These are phyloP conservation scores for Laetiporus sulphureus DNA, from an alignment of 1,284 basidiomycete genomes.

Conservation along the genomic window DNA sequence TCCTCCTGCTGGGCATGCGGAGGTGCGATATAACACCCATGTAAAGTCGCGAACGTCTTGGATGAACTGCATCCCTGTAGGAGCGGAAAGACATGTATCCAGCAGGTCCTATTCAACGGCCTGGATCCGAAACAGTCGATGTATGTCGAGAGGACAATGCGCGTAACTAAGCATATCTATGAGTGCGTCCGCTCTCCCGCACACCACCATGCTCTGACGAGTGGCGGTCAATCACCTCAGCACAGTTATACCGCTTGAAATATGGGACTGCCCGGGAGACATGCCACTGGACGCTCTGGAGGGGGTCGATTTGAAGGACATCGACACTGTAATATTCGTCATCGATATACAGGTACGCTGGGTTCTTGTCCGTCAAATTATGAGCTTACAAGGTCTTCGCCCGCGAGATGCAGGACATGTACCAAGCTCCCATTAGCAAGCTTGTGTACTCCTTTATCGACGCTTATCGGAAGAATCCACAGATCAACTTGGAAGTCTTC, in stretches of 20 bases:
- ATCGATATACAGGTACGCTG: slow-evolving; percentile 85
- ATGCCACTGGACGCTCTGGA: slow-evolving; percentile 73
- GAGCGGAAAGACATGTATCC: slow-evolving; percentile 91
- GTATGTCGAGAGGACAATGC: slow-evolving; percentile 85
- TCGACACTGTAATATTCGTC: slow-evolving; percentile 87
- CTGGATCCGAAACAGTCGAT: slow-evolving; percentile 84
- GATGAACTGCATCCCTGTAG: slow-evolving; percentile 36
- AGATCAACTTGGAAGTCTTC: slow-evolving; percentile 86
- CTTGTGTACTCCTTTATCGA: slow-evolving; percentile 74
- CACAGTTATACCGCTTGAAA: slow-evolving; percentile 86
- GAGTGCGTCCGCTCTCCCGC: slow-evolving; percentile 55
- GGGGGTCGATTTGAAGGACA: slow-evolving; percentile 62
- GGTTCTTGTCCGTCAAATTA: too few species aligned
- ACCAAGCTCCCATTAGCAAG: slow-evolving; percentile 72
- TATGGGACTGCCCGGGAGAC: slow-evolving; percentile 94
- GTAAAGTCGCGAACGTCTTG: too few species aligned
- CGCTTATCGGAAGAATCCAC: slow-evolving; percentile 71
- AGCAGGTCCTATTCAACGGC: slow-evolving; percentile 87
- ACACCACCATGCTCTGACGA: slow-evolving; percentile 5
- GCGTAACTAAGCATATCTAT: slow-evolving; percentile 68
- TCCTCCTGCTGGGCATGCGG: slow-evolving; percentile 74
- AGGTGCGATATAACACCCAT: too few species aligned
- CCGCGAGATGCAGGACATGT: too few species aligned
- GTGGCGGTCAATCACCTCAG: slow-evolving; percentile 33
- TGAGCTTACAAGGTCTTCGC: too few species aligned